A percentile compares a stretch with the other conserved stretches of the same genome.
phyloP scores from a whole-genome alignment of 306 rosid genomes.

The Cicer chorassanicum region DNA sequence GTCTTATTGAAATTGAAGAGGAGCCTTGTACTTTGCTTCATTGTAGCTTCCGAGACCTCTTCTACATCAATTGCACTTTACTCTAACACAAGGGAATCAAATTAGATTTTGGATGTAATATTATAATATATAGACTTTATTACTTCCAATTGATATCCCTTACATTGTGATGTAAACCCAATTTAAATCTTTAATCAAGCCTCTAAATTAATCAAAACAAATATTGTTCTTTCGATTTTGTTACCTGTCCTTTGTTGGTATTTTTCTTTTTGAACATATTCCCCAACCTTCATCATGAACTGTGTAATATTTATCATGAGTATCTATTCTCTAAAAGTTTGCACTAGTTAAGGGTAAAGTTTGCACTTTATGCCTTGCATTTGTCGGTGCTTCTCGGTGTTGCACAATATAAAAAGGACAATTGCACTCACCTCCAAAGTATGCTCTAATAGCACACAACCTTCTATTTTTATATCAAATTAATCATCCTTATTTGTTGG shows the following conservation, averaged over 20 bases:
- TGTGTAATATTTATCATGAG: too few relatives aligned
- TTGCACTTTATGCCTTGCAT: constrained; percentile 27
- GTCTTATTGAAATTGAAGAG: constrained; percentile 33
- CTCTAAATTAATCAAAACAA: constrained; percentile 21
- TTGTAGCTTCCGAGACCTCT: constrained; percentile 42
- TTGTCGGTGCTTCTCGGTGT: constrained; percentile 23
- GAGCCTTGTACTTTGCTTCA: constrained; percentile 48
- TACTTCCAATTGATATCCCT: constrained; percentile 36
- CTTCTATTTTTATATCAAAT: not conserved
- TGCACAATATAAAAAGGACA: not conserved
- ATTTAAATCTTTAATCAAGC: constrained; percentile 20
- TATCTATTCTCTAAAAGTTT: not conserved
- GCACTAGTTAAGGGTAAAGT: constrained; percentile 1
- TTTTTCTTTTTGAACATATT: constrained; percentile 5
- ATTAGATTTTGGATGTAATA: constrained; percentile 26
- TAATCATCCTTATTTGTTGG: not conserved
- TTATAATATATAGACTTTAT: constrained; percentile 16
- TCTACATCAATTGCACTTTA: constrained; percentile 19
- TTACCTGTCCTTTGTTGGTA: not conserved
- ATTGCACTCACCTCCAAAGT: not conserved
- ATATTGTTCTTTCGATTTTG: not conserved
- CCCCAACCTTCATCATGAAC: not conserved
- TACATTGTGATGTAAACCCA: not conserved
- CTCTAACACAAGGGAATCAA: constrained; percentile 28
- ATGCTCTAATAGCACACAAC: not conserved